Evolutionary conservation across 2,329 filamentous ascomycete genomes (phyloP), one percentile per base, ranked within the genome.

Genomic region (Sporothrix globosa): DNA sequence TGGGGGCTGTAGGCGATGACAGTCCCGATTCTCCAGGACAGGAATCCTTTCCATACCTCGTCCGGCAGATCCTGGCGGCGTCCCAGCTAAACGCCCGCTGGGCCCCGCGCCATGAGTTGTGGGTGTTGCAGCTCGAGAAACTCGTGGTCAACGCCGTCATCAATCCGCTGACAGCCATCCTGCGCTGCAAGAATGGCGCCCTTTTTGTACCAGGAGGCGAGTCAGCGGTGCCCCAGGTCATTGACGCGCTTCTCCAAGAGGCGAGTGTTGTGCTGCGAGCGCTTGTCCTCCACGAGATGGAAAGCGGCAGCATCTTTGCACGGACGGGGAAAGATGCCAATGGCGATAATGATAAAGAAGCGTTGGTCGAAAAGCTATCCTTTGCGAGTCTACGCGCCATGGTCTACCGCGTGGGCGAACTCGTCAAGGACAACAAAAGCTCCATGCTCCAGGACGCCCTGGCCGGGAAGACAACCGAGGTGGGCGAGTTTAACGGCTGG

Each of bases 151-250:
- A 97, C 77, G 85, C 88, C 48, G 83, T 94, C 44, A 88, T 97
- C 75, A 96, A 97, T 77, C 92, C 95, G 0, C 81, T 97, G n/a
- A 96, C 92, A 0, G 91, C 90, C 0, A 81, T 97, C 11, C 83
- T 96, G 69, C 85, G 91, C 69, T 90, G 90, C 77, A 87, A 87
- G 73, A 97, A 97, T 75, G 93, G 93, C n/a, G 84, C 85, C 5
- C 79, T 97, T 0, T 88, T 97, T 14, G 34, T 39, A 9, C n/a
- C 54, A 14, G 79, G 85, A 0, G 69, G 21, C 24, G 34, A 27
- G 3, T 4, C 44, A 7, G 21, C 48, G 4, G 14, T 52, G 10
- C 19, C 48, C 2, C 83, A 82, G 34, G 83, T 92, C 5, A 89
- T 94, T 76, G 87, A 90, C 58, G 81, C 87, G 30, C 83, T 97